A percentile compares a stretch with the other conserved stretches of the same genome.
These are phyloP conservation scores for Rickenella mellea DNA, from an alignment of 768 basidiomycete genomes.

Conservation along the genomic window DNA sequence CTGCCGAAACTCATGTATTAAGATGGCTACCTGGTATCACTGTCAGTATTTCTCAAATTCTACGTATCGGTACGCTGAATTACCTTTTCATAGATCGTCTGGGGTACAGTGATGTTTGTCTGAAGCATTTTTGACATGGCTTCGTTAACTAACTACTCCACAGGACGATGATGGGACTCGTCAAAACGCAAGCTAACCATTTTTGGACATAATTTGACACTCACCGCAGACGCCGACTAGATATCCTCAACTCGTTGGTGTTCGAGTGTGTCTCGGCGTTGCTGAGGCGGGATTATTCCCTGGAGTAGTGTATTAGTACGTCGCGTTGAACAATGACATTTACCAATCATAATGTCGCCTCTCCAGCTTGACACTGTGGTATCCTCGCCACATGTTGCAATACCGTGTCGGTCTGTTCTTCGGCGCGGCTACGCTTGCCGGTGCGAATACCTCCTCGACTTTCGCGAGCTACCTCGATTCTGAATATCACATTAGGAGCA, in stretches of 20 bases:
- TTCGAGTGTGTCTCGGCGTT: constrained; percentile 49
- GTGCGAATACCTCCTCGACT: constrained; percentile 12
- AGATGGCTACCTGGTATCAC: constrained; percentile 63
- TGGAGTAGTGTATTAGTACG: constrained; percentile 65
- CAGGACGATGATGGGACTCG: constrained; percentile 59
- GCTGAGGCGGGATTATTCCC: constrained; percentile 68
- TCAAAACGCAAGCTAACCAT: constrained; percentile 38
- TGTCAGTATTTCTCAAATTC: constrained; percentile 24
- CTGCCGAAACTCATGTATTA: not conserved
- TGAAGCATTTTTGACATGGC: not conserved
- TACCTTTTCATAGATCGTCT: constrained; percentile 38
- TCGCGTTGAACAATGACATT: not conserved
- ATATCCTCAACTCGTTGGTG: constrained; percentile 51
- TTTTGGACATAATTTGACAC: not conserved
- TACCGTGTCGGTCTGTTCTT: constrained; percentile 56
- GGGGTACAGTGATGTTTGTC: constrained; percentile 56
- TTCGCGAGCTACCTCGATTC: not conserved
- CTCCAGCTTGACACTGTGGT: constrained; percentile 54
- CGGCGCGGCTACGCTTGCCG: constrained; percentile 53
- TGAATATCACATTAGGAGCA: too few species aligned
- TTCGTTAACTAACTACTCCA: not conserved
- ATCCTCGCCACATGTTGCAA: constrained; percentile 52
- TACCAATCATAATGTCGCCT: not conserved
- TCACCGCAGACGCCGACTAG: constrained; percentile 21
- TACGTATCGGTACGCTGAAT: not conserved